Conservation (phyloP, 108 stramenopile species). For the Cyclostephanos tholiformis region DNA sequence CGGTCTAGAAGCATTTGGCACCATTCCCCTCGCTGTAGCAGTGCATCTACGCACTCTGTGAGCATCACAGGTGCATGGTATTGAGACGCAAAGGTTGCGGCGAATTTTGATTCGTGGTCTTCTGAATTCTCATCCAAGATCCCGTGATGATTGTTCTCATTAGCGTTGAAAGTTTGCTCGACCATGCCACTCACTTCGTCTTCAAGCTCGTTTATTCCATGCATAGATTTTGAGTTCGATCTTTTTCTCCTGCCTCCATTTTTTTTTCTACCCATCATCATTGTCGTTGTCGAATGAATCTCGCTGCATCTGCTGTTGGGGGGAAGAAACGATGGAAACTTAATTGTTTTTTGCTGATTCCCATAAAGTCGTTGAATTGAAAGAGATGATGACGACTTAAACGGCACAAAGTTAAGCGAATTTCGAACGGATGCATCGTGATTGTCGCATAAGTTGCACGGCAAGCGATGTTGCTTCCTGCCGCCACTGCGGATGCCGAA, state of each 20-base stretch:
- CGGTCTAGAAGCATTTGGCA: conserved; percentile 32
- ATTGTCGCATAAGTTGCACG: too few species aligned
- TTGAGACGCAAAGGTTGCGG: conserved; percentile 59
- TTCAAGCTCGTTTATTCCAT: conserved; percentile 1
- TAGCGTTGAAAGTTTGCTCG: background rate
- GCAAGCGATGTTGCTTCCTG: background rate
- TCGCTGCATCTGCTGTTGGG: background rate
- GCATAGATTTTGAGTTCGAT: conserved; percentile 14
- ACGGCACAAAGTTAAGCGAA: background rate
- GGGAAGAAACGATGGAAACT: background rate
- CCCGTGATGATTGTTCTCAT: background rate
- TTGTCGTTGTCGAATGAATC: conserved; percentile 31
- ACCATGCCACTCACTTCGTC: conserved; percentile 11
- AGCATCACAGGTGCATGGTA: conserved; percentile 91
- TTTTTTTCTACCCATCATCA: conserved; percentile 29
- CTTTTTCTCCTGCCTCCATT: conserved; percentile 44
- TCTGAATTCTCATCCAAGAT: conserved; percentile 14
- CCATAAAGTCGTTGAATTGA: background rate
- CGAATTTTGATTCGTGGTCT: background rate
- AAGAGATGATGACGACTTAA: background rate
- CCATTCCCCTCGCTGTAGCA: conserved; percentile 53
- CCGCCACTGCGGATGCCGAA: background rate
- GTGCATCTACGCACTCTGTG: conserved; percentile 75
- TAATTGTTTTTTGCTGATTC: background rate
- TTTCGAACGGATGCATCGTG: background rate